Evolutionary conservation across 768 basidiomycete genomes (phyloP), one percentile per base, ranked within the genome.

Genomic region (Phaeolepiota aurea): DNA sequence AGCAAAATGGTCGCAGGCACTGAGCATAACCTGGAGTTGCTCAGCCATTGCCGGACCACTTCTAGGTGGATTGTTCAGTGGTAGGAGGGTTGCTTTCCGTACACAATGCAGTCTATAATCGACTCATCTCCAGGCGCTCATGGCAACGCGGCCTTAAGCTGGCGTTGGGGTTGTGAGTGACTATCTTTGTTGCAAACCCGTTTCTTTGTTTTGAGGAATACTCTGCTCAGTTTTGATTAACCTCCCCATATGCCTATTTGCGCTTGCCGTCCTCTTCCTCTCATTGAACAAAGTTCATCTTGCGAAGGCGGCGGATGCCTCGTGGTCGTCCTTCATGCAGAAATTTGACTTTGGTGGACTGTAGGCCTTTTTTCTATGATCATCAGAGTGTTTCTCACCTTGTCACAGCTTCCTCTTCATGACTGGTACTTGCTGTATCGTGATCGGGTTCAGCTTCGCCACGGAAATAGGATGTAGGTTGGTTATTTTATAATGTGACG

Each of bases 161-260:
- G 87, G 87, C 71, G 88, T 72, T 90, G 84, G 81, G 83, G 77
- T 39, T 91, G 87, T 90, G 61, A 64, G 87, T 45, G 46, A 40
- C 46, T n/a, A n/a, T n/a, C n/a, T n/a, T n/a, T n/a, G n/a, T n/a
- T 36, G 16, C 32, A 41, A 44, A 37, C 41, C 38, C 40, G 34
- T 37, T 37, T 48, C 46, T 43, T 53, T 40, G 32, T 43, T 37
- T 34, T 35, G n/a, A 35, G 7, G 7, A 28, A 28, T n/a, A 28
- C 7, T 7, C 7, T 28, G 7, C 25, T 28, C 57, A 90, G 87
- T 91, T 58, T 89, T 79, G 56, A 69, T 91, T 57, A 91, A 90
- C 61, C 66, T 90, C 35, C 87, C 87, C 14, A 64, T 90, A 41
- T 85, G 82, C 55, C 54, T 74, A 19, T 46, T 77, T 18, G 80